Evolutionary conservation across 1,139 yeast species (phyloP).

Genomic region (Zygosaccharomyces sapae): DNA sequence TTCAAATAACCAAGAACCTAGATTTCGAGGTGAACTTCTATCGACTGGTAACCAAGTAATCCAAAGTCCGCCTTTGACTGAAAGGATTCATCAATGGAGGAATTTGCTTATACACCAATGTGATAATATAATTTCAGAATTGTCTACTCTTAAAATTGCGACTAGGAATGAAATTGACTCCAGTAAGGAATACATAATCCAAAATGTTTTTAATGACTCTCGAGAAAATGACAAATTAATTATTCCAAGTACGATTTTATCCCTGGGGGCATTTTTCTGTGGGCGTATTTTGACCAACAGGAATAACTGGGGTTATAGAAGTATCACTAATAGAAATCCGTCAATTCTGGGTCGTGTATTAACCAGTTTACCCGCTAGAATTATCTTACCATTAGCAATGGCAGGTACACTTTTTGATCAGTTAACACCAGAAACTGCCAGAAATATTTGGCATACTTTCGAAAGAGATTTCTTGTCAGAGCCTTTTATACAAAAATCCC

Average conservation of each 20-base stretch:
- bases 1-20: neutral
- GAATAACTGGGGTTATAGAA: constrained; percentile 24
- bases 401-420: constrained; percentile 22
- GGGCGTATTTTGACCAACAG: constrained; percentile 28
- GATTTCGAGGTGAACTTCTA: constrained; percentile 8
- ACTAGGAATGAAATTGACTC: constrained; percentile 17
- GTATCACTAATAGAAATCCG: constrained; percentile 11
- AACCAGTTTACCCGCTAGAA: constrained; percentile 28
- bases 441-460: constrained; percentile 16
- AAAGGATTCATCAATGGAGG: constrained; percentile 19
- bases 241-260: constrained; percentile 25
- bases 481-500: constrained; percentile 16
- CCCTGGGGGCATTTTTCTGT: constrained; percentile 27
- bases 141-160: constrained; percentile 19
- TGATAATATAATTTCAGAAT: constrained; percentile 15
- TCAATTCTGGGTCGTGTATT: constrained; percentile 16
- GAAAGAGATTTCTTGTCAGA: constrained; percentile 25
- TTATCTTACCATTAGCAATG: constrained; percentile 26
- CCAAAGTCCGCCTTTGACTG: constrained; percentile 21
- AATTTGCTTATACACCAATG: constrained; percentile 13
- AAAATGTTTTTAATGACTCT: constrained; percentile 23
- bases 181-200: constrained; percentile 17
- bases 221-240: constrained; percentile 22
- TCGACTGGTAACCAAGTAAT: constrained; percentile 29
- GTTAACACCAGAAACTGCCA: constrained; percentile 26